phyloP scores from a whole-genome alignment of 768 basidiomycete species.

The Austroboletus eburneus region DNA sequence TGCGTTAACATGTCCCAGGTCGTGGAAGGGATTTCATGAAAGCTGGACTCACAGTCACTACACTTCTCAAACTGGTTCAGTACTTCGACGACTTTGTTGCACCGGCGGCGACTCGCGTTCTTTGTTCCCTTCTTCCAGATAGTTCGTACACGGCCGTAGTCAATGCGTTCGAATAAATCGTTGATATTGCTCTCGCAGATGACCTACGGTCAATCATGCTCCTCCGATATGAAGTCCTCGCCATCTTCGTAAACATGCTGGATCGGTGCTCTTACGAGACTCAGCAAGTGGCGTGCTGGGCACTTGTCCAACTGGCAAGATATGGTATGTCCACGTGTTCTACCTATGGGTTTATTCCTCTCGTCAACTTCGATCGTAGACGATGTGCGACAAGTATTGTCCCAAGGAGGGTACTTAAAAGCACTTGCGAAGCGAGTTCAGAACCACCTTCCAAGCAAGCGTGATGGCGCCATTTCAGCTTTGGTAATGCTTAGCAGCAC shows the following conservation, averaged over 20 bases:
- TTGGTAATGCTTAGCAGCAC: constrained; percentile 15
- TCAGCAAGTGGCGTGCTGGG: constrained; percentile 10
- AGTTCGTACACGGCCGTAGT: constrained; percentile 11
- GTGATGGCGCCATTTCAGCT: constrained; percentile 17
- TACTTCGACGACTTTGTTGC: constrained; percentile 28
- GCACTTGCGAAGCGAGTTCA: constrained; percentile 16
- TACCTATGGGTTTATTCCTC: not conserved
- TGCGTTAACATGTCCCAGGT: not conserved
- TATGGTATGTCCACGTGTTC: constrained; percentile 9
- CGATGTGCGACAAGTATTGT: constrained; percentile 7
- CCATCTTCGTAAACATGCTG: constrained; percentile 18
- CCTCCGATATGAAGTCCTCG: constrained; percentile 12
- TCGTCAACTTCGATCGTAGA: constrained; percentile 4
- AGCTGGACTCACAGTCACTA: constrained; percentile 2
- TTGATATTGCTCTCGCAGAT: constrained; percentile 11
- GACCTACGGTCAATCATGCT: constrained; percentile 18
- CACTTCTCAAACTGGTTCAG: constrained; percentile 18
- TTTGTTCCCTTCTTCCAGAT: constrained; percentile 23
- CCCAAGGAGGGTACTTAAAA: constrained; percentile 1
- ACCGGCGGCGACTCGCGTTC: constrained; percentile 23
- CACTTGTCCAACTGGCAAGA: constrained; percentile 13
- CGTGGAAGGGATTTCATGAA: constrained; percentile 8
- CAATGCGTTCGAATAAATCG: not conserved
- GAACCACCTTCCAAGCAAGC: constrained; percentile 2
- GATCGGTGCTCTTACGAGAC: constrained; percentile 18